These are phyloP conservation scores for Auxenochlorella pyrenoidosa DNA, from an alignment of 139 green algal genomes.

Conservation along the genomic window DNA sequence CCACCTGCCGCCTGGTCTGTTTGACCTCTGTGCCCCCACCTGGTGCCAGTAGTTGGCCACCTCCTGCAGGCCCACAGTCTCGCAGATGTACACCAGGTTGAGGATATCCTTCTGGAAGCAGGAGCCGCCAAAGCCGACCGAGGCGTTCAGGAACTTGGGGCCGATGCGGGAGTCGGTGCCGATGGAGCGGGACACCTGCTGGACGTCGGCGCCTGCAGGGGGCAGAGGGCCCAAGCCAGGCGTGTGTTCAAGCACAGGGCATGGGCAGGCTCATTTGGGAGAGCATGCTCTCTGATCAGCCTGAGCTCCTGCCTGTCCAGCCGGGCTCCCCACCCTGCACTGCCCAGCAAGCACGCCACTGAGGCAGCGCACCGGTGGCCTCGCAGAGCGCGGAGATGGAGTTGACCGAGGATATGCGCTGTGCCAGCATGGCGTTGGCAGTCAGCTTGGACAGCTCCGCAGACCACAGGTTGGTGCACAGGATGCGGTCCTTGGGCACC, in stretches of 20 bases:
- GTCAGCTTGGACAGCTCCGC: conserved; percentile 99
- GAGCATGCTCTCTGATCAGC: background rate
- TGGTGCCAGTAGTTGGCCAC: conserved; percentile 96
- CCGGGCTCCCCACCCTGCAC: background rate
- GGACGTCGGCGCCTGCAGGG: conserved; percentile 86
- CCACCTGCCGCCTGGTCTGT: background rate
- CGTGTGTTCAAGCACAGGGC: too few relatives aligned
- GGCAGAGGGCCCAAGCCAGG: background rate
- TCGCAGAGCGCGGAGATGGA: conserved; percentile 98
- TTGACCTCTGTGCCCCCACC: conserved; percentile 13
- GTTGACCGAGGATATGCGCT: conserved; percentile 99
- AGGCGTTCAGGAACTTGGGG: conserved; percentile 97
- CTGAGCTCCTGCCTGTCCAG: background rate
- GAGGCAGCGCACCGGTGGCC: conserved; percentile 68
- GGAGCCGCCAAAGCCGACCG: conserved; percentile 97
- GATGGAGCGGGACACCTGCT: conserved; percentile 91
- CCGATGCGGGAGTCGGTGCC: conserved; percentile 97
- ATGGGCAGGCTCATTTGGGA: background rate
- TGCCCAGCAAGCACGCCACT: too few relatives aligned
- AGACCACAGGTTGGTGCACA: conserved; percentile 96
- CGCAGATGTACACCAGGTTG: conserved; percentile 98
- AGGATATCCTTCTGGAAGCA: conserved; percentile 99
- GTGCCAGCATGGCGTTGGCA: conserved; percentile 97
- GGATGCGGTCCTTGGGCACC: conserved; percentile 93
- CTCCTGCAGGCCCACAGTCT: conserved; percentile 91